Base-by-base conservation (phyloP, 129 eudicot genomes). In the Escallonia rubra region DNA sequence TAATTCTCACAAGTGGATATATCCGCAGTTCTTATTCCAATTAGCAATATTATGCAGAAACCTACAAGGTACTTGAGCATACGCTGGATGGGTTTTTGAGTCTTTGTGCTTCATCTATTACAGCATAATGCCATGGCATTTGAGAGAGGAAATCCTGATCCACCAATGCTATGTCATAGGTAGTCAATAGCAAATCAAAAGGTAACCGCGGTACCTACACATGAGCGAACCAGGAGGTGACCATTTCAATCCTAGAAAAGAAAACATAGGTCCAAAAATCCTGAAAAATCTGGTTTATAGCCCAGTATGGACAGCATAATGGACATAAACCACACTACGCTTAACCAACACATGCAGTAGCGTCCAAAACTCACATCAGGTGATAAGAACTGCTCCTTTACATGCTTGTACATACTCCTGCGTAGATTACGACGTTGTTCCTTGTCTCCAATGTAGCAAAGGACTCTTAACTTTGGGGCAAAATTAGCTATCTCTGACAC, bases 101-200 rank as follows among this genome's bases (percentile, higher is more conserved):
- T 72, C 98, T 80, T 69, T 93, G 98, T 23, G 98, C 98, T 80
- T 93, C 98, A 73, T 93, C 98, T 74, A 93, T 89, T 43, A 93
- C 70, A 57, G 85, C 74, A 82, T 86, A 89, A 74, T 80, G 85
- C 98, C 98, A 89, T 2, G 86, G 85, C 77, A 89, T 67, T 56
- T 93, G 98, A 53, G 88, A 84, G 60, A 93, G 98, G 41, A 93
- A 93, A 69, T 93, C 98, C 75, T 86, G 88, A 87, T 93, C 98
- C 44, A 89, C 72, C 76, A 93, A 73, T 8, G 89, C 95, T 76
- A 93, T 89, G 74, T 93, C 98, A 74, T 93, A 93, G 46, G 98
- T 93, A 15, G 98, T 93, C 83, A 93, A 81, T n/a, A 93, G 83
- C 72, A 89, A 90, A 78, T 93, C 98, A 71, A 93, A 93, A 49